Conservation (phyloP, 1,284 basidiomycete genomes). For the Malassezia furfur region DNA sequence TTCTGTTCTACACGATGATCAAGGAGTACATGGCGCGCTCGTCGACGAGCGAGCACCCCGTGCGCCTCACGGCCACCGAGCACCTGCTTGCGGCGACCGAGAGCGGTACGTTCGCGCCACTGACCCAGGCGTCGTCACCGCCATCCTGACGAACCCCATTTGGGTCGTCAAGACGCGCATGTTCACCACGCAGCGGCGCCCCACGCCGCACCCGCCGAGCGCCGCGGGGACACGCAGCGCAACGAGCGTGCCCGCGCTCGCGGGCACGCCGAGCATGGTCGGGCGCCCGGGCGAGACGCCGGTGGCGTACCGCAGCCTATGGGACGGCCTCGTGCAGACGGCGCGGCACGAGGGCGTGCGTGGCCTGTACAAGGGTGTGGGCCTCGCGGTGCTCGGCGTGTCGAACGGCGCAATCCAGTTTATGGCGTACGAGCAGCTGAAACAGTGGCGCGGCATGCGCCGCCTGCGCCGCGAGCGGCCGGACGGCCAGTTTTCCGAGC, state of each 20-base stretch:
- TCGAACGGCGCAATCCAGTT: conserved; percentile 94
- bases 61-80: conserved; percentile 60
- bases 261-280: conserved; percentile 5
- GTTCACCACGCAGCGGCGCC: conserved; percentile 71
- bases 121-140: conserved; percentile 64
- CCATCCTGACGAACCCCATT: conserved; percentile 90
- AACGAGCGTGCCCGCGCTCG: conserved; percentile 3
- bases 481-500: neutral
- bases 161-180: conserved; percentile 98
- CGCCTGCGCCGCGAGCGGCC: conserved; percentile 8
- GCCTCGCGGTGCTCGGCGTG: conserved; percentile 82
- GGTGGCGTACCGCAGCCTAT: conserved; percentile 28
- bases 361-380: conserved; percentile 79
- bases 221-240: conserved; percentile 12
- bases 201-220: neutral
- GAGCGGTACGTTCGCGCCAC: conserved; percentile 52
- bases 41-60: conserved; percentile 10
- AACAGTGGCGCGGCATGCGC: conserved; percentile 59
- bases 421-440: conserved; percentile 91
- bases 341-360: conserved; percentile 57
- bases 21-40: conserved; percentile 55
- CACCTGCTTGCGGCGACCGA: conserved; percentile 84
- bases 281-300: conserved; percentile 9
- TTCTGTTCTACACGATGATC: conserved; percentile 85
- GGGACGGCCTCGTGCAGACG: conserved; percentile 33